Evolutionary conservation across 2,329 filamentous ascomycete species (phyloP).

Genomic region (Diaporthe caulivora): DNA sequence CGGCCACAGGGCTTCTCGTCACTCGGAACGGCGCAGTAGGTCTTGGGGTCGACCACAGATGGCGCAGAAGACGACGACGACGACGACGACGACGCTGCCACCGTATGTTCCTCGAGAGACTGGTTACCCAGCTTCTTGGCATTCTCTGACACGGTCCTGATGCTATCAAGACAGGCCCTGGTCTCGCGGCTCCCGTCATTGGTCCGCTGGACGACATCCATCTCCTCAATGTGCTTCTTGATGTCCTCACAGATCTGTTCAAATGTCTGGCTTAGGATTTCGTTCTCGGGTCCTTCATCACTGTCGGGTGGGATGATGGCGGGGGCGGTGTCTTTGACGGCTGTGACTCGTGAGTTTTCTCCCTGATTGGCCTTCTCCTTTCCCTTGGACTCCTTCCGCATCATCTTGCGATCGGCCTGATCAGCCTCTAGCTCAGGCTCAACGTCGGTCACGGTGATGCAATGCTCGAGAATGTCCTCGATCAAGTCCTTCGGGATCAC

Average conservation of each 20-base stretch:
- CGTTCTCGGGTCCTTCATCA: neutral
- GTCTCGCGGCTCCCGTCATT: neutral
- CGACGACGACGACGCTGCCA: neutral
- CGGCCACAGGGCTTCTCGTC: neutral
- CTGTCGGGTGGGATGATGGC: neutral
- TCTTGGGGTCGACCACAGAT: neutral
- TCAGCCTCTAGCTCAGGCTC: neutral
- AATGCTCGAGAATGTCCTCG: neutral
- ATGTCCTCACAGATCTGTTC: neutral
- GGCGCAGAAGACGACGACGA: neutral
- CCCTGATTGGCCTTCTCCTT: neutral
- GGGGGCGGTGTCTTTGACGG: neutral
- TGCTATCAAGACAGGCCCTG: neutral
- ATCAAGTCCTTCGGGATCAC: neutral
- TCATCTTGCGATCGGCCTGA: too few species aligned
- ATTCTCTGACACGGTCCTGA: neutral
- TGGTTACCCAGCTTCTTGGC: neutral
- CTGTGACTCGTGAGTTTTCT: neutral
- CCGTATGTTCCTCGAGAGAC: too few species aligned
- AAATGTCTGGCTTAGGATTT: neutral
- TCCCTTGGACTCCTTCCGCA: neutral
- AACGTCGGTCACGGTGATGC: too few species aligned
- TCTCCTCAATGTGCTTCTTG: neutral
- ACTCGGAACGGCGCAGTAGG: neutral
- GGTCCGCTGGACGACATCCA: neutral